Base-by-base conservation (phyloP, 2,329 filamentous ascomycete genomes). In the Pseudocercospora pini-densiflorae region DNA sequence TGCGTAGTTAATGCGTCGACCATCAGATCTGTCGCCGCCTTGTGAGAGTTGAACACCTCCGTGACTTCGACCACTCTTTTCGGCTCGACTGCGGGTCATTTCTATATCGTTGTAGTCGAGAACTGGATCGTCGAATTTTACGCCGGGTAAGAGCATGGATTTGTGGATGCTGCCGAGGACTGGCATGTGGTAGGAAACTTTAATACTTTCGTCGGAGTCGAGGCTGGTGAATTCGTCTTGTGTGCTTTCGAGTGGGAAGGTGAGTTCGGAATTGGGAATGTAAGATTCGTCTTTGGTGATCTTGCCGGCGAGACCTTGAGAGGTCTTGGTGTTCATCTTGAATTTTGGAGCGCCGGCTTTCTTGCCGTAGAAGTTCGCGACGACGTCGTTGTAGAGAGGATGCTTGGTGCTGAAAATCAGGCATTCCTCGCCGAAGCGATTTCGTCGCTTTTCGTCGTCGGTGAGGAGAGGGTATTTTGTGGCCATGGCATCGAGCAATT, bases 121-220 rank as follows among this genome's bases (percentile, higher is more conserved):
- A 9, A 88, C 90, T 1, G 92, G 88, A 1, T 85, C 81, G 4
- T 91, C 88, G 64, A 94, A 85, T 73, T 90, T 89, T 45, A 94
- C 89, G 12, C 95, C 95, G 2, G 93, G 90, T 40, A 99, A 85
- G 14, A 99, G 86, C 91, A 97, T 96, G 5, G 94, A 97, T 77
- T 97, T 97, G 81, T 99, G 95, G 4, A 88, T 83, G 73, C 92
- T 87, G 9, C 83, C 84, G 19, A 88, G 88, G 47, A 86, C 84
- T 0, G 94, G 94, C 80, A 97, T 91, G 53, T 93, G 88, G 77
- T 96, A 99, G 75, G 92, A 84, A 10, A 98, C 93, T 90, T 88
- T 93, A 71, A 98, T 87, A 31, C 93, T 95, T 65, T 90, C 89
- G 79, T 99, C 92, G 72, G 93, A 91, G 62, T 97, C 92, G 9